Conservation (phyloP, 2,329 filamentous ascomycete species). For the Byssoonygena ceratinophila region DNA sequence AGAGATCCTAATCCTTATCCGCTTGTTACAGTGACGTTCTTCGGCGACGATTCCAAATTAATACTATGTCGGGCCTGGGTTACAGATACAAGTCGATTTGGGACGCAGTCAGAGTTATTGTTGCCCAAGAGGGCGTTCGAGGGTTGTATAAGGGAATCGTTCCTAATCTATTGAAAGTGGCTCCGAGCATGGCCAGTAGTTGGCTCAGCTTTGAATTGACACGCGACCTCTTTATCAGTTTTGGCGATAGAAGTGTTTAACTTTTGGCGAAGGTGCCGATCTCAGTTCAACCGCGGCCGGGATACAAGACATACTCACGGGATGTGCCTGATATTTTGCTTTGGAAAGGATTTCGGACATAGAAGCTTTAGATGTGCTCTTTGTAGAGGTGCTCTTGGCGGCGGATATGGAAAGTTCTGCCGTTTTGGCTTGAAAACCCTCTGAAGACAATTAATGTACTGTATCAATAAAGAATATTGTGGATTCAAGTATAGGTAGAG, state of each 20-base stretch:
- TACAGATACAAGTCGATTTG: constrained; percentile 84
- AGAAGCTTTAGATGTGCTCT: neutral
- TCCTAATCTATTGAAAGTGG: constrained; percentile 91
- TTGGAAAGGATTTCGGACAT: neutral
- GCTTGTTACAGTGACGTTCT: constrained; percentile 61
- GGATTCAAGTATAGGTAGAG: neutral
- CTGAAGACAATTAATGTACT: neutral
- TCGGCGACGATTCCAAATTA: constrained; percentile 90
- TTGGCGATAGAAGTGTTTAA: constrained; percentile 30
- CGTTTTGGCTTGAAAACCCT: neutral
- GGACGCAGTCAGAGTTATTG: constrained; percentile 72
- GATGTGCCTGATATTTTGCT: neutral
- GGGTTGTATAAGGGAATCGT: constrained; percentile 94
- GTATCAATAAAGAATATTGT: neutral
- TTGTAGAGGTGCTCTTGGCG: neutral
- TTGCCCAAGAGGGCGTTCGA: constrained; percentile 68
- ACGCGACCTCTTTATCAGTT: constrained; percentile 65
- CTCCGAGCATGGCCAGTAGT: constrained; percentile 95
- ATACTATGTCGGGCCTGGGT: constrained; percentile 97
- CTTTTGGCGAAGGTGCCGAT: neutral
- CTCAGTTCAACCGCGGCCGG: neutral
- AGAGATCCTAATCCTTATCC: constrained; percentile 12
- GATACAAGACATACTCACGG: neutral
- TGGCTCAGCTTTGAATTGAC: constrained; percentile 97
- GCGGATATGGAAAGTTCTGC: neutral